phyloP scores from a whole-genome alignment of 768 basidiomycete species.

The Hericium erinaceus region DNA sequence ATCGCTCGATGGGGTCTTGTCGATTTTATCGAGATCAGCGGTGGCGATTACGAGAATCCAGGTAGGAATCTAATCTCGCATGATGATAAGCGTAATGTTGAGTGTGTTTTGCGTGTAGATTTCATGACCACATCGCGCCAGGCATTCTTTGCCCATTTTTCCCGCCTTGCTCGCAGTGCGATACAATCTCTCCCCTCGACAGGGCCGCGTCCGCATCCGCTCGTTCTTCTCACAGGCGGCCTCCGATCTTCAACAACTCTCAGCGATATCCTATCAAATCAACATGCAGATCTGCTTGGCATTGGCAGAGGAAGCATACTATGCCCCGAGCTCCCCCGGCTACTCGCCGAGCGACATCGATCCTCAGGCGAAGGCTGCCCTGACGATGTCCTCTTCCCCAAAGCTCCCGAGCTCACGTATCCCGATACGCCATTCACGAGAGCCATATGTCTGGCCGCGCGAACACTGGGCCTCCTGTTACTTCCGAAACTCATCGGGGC shows the following conservation, averaged over 20 bases:
- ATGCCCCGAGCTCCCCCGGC: constrained; percentile 48
- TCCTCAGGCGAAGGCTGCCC: constrained; percentile 5
- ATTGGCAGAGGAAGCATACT: constrained; percentile 61
- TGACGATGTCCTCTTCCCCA: constrained; percentile 3
- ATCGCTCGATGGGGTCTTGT: constrained; percentile 57
- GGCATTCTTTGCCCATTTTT: constrained; percentile 65
- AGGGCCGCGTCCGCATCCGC: constrained; percentile 30
- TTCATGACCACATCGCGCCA: constrained; percentile 41
- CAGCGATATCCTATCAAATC: constrained; percentile 37
- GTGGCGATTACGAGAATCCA: constrained; percentile 78
- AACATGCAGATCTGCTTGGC: constrained; percentile 68
- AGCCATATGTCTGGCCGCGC: constrained; percentile 10
- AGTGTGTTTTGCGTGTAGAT: constrained; percentile 8
- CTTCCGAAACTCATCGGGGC: constrained; percentile 57
- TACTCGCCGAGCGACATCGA: constrained; percentile 15
- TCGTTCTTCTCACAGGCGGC: constrained; percentile 77
- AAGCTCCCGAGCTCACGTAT: constrained; percentile 3
- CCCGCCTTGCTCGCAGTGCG: constrained; percentile 41
- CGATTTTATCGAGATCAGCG: constrained; percentile 85
- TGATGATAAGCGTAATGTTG: neutral
- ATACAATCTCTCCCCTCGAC: constrained; percentile 25
- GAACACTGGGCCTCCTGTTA: constrained; percentile 8
- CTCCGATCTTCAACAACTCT: constrained; percentile 53
- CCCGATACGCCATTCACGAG: neutral
- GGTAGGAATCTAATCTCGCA: constrained; percentile 30